Evolutionary conservation across 1,139 yeast genomes (phyloP), one percentile per base, ranked within the genome.

Genomic region (Blastobotrys malaysiensis): DNA sequence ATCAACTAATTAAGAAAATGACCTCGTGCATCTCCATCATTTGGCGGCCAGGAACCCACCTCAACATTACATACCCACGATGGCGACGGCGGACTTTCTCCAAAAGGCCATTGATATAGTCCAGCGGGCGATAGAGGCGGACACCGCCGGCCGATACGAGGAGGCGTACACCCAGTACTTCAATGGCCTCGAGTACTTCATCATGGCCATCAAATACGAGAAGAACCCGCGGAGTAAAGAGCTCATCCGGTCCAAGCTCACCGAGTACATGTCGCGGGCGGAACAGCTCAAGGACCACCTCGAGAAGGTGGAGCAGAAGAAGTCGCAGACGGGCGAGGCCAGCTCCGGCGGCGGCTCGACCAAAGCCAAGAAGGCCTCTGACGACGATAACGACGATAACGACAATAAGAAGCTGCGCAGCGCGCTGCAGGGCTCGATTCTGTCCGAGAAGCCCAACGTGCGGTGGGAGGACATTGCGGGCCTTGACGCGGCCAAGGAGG

Each of bases 381-480:
- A 73, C 36, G 78, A 75, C 24, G 88, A 83, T 56, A 91, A 84
- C 55, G 93, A 85, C 58, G 95, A 86, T 63, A 83, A 84, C 16
- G 97, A 90, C 61, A 84, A 88, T 43, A 93, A 91, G 71, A 90
- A 91, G 69, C 75, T 95, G 55, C 76, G 97, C 61, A 91, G 95
- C 2, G 98, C 99, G 0, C 75, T 95, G 55, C 88, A 96, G 0
- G 95, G 96, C 1, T 96, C 98, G 0, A 91, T 95, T 60, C 75
- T 95, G 52, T 80, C 93, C 39, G 99, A 93, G 65, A 91, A 82
- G 59, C 99, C 99, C 26, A 86, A 95, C 66, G 95, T 95, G 31
- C 80, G 79, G 59, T 95, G 99, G 99, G 85, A 81, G 59, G 99
- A 95, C 67, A 86, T 95, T 62, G 99, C 99, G 1, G 99, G 99